phyloP scores from a whole-genome alignment of 2,329 filamentous ascomycete species.

The Tolypocladium tundrense region DNA sequence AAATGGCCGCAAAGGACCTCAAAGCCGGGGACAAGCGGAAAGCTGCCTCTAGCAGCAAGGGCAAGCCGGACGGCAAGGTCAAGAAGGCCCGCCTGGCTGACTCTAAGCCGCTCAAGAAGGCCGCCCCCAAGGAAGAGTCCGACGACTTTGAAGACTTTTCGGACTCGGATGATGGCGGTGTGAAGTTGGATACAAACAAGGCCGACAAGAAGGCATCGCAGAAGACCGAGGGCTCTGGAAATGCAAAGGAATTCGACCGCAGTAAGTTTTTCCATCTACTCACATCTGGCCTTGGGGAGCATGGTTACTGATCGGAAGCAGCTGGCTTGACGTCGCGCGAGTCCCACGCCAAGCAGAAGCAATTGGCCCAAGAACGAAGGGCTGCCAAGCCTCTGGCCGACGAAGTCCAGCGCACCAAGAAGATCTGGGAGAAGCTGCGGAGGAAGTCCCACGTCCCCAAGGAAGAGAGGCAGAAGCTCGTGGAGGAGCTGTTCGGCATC shows the following conservation, averaged over 20 bases:
- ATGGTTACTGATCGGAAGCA: not conserved
- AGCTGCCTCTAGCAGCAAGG: conserved; percentile 32
- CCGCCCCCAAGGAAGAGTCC: conserved; percentile 26
- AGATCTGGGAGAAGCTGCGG: conserved; percentile 90
- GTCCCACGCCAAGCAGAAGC: conserved; percentile 88
- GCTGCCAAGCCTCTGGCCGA: conserved; percentile 89
- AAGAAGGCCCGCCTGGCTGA: conserved; percentile 43
- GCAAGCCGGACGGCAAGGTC: conserved; percentile 27
- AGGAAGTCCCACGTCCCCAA: conserved; percentile 87
- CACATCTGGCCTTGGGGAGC: too few species aligned
- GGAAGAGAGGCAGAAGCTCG: conserved; percentile 77
- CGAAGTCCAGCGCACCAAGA: conserved; percentile 79
- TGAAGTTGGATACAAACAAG: conserved; percentile 26
- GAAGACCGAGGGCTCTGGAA: conserved; percentile 17
- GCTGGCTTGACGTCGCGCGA: conserved; percentile 55
- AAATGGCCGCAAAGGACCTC: conserved; percentile 39
- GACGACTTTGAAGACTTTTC: conserved; percentile 34
- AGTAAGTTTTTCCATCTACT: conserved; percentile 19
- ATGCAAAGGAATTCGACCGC: conserved; percentile 31
- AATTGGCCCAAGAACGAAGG: conserved; percentile 78
- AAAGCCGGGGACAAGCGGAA: conserved; percentile 48
- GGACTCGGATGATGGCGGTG: conserved; percentile 45
- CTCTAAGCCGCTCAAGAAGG: conserved; percentile 21
- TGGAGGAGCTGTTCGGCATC: conserved; percentile 83
- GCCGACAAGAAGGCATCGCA: conserved; percentile 24